Evolutionary conservation across 2,329 filamentous ascomycete genomes (phyloP).

Genomic region (Neurospora crassa): DNA sequence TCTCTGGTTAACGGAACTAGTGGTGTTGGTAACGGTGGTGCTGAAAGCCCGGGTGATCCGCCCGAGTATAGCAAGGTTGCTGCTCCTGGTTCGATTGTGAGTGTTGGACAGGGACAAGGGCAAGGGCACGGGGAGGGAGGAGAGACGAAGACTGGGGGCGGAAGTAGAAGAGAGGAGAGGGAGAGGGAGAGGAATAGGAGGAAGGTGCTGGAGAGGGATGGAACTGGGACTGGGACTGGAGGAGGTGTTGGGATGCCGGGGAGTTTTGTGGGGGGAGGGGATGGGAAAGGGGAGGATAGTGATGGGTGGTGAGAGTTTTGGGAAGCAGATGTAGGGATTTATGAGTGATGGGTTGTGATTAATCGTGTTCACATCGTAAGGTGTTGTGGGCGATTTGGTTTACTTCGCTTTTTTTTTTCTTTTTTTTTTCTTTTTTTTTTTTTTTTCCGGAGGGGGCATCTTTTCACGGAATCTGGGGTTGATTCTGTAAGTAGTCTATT

Average conservation of each 20-base stretch:
- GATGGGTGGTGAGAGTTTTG: not conserved
- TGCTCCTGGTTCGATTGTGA: not conserved
- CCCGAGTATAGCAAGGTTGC: not conserved
- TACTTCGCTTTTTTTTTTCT: not conserved
- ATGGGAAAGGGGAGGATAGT: not conserved
- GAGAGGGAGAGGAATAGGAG: not conserved
- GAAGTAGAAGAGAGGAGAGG: not conserved
- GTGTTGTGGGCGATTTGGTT: not conserved
- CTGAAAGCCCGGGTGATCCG: not conserved
- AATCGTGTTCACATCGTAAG: not conserved
- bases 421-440: too few relatives aligned
- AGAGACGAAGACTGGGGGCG: not conserved
- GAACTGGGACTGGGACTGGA: not conserved
- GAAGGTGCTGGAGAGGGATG: not conserved
- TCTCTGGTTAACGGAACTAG: not conserved
- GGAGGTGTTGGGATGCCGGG: not conserved
- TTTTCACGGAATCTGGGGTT: not conserved
- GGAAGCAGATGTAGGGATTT: not conserved
- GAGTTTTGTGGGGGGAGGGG: not conserved
- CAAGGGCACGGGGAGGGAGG: not conserved
- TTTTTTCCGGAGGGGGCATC: too few relatives aligned
- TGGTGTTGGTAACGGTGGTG: not conserved
- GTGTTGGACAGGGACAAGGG: not conserved
- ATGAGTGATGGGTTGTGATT: not conserved
- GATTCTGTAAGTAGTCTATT: not conserved